A percentile compares a stretch with the other conserved stretches of the same genome.
These are phyloP conservation scores for Leccinum longicurvipes DNA, from an alignment of 768 basidiomycete species.

Conservation along the genomic window DNA sequence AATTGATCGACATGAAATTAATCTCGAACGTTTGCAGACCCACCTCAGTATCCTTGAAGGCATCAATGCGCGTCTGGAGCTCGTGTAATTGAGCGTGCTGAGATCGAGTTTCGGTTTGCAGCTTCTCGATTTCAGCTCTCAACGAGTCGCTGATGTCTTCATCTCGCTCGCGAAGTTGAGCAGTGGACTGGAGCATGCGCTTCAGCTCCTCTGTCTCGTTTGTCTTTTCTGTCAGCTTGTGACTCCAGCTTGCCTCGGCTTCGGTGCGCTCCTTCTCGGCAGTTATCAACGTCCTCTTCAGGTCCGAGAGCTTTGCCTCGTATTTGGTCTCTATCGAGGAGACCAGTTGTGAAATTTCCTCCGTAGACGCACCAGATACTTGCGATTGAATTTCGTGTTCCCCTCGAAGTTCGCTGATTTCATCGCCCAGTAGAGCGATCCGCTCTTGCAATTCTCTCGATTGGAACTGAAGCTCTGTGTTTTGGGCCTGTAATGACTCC, in stretches of 20 bases:
- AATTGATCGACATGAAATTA: neutral
- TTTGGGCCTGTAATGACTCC: conserved; percentile 72
- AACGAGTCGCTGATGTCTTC: conserved; percentile 49
- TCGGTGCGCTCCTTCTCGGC: conserved; percentile 85
- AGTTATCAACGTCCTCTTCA: conserved; percentile 57
- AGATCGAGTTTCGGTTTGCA: conserved; percentile 45
- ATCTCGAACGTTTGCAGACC: conserved; percentile 10
- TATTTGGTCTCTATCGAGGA: conserved; percentile 73
- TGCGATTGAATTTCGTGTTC: conserved; percentile 48
- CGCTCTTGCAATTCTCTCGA: conserved; percentile 78
- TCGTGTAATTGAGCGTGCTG: conserved; percentile 56
- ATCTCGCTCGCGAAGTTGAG: conserved; percentile 58
- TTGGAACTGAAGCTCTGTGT: conserved; percentile 84
- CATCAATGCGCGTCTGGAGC: conserved; percentile 46
- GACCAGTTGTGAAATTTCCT: conserved; percentile 70
- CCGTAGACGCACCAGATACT: conserved; percentile 45
- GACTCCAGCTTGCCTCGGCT: conserved; percentile 85
- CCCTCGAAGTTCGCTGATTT: conserved; percentile 59
- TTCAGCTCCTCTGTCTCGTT: conserved; percentile 76
- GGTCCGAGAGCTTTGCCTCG: conserved; percentile 70
- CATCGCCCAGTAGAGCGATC: conserved; percentile 65
- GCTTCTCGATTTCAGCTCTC: conserved; percentile 51
- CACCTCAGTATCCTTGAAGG: conserved; percentile 63
- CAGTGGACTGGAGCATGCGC: conserved; percentile 50
- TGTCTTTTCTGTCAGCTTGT: conserved; percentile 73